A percentile compares a stretch with the other conserved stretches of the same genome.
phyloP scores from a whole-genome alignment of 208 protist genomes.

The Trypanosoma lewisi region DNA sequence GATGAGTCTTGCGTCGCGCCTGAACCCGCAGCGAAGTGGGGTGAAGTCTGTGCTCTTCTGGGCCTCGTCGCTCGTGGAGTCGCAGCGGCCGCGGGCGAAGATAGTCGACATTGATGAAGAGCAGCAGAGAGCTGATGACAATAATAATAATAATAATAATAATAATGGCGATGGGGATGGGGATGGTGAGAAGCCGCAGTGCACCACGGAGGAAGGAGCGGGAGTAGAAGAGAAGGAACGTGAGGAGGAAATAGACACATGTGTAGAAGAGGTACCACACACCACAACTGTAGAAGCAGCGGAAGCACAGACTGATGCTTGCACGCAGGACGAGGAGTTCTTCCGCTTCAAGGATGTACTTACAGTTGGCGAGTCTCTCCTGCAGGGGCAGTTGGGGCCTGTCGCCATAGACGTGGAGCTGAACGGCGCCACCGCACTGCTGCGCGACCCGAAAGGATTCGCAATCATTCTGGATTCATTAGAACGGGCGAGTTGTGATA shows the following conservation, averaged over 20 bases:
- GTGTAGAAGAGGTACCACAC: background rate
- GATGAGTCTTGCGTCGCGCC: background rate
- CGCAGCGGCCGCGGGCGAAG: constrained; percentile 5
- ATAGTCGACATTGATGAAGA: no score
- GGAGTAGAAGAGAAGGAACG: background rate
- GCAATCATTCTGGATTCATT: constrained; percentile 28
- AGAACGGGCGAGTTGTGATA: constrained; percentile 28
- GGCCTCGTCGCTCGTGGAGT: constrained; percentile 11
- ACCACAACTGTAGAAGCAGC: background rate
- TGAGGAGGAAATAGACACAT: background rate
- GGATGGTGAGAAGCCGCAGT: background rate
- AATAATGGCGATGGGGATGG: no score
- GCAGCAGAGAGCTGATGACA: background rate
- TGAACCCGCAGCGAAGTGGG: background rate
- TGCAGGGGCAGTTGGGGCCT: constrained; percentile 50
- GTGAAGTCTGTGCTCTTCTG: constrained; percentile 17
- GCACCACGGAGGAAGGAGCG: background rate
- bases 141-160: no score
- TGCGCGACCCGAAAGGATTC: constrained; percentile 47
- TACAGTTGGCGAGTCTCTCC: constrained; percentile 38
- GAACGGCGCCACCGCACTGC: constrained; percentile 30
- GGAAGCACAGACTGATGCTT: background rate
- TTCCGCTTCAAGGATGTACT: constrained; percentile 40
- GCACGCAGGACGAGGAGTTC: background rate
- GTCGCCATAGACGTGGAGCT: constrained; percentile 69